phyloP scores from a whole-genome alignment of 352 stramenopile genomes.

The Phytophthora sansomeana region DNA sequence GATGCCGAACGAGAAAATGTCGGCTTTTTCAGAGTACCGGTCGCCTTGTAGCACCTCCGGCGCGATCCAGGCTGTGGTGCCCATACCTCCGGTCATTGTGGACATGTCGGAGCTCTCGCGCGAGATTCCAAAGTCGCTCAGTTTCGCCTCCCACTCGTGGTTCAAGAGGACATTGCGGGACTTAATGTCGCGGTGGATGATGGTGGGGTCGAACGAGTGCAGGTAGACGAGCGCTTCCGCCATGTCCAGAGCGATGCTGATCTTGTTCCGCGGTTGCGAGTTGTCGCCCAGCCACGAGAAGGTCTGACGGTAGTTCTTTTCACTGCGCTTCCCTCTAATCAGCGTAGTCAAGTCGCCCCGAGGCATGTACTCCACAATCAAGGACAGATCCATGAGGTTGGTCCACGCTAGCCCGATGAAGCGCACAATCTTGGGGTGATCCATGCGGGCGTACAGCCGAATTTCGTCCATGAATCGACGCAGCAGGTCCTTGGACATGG shows the following conservation, averaged over 20 bases:
- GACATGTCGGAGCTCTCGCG: conserved; percentile 30
- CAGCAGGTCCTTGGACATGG: conserved; percentile 43
- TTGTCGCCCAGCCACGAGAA: conserved; percentile 39
- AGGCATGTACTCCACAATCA: conserved; percentile 57
- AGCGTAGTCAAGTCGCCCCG: conserved; percentile 50
- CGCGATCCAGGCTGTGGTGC: conserved; percentile 67
- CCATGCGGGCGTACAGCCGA: conserved; percentile 43
- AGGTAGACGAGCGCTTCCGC: conserved; percentile 55
- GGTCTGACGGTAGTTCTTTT: conserved; percentile 37
- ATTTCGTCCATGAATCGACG: conserved; percentile 57
- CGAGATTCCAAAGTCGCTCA: conserved; percentile 69
- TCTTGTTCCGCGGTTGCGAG: conserved; percentile 38
- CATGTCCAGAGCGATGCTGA: conserved; percentile 44
- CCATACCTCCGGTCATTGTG: conserved; percentile 56
- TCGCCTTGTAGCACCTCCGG: conserved; percentile 71
- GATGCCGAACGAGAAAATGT: conserved; percentile 80
- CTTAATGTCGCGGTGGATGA: conserved; percentile 67
- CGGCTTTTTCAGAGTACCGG: conserved; percentile 62
- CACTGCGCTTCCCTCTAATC: conserved; percentile 31
- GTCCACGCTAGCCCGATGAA: conserved; percentile 61
- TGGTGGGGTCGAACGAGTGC: conserved; percentile 49
- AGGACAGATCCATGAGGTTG: conserved; percentile 54
- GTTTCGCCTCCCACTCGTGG: conserved; percentile 46
- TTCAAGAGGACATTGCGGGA: conserved; percentile 55
- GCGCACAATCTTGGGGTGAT: conserved; percentile 51